Conservation (phyloP, 1,139 yeast species). For the Taphrina betulina region DNA sequence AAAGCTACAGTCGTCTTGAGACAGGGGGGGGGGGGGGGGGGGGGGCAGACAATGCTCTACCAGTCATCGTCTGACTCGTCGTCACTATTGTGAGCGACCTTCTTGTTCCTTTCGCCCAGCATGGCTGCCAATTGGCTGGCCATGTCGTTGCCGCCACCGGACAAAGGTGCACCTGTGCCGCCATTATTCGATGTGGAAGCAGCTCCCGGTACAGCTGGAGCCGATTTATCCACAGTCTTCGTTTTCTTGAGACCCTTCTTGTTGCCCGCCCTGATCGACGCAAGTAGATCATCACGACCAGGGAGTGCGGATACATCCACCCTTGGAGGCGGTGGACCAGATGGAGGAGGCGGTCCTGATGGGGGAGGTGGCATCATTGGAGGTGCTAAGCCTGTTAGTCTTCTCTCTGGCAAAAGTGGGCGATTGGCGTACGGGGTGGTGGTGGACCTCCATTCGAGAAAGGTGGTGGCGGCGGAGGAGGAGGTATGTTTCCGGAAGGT, state of each 20-base stretch:
- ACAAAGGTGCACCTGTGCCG: slow-evolving; percentile 21
- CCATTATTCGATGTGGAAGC: neutral
- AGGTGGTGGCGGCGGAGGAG: slow-evolving; percentile 41
- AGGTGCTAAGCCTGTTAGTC: slow-evolving; percentile 2
- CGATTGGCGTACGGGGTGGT: slow-evolving; percentile 4
- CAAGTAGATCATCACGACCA: slow-evolving; percentile 77
- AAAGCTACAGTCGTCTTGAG: too few relatives aligned
- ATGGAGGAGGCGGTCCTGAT: slow-evolving; percentile 37
- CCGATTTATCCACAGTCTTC: slow-evolving; percentile 62
- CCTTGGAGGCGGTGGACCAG: slow-evolving; percentile 45
- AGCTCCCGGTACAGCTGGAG: slow-evolving; percentile 20
- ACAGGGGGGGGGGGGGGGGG: too few relatives aligned
- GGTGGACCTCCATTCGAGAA: slow-evolving; percentile 8
- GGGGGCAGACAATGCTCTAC: too few relatives aligned
- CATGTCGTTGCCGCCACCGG: slow-evolving; percentile 28
- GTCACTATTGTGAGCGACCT: slow-evolving; percentile 27
- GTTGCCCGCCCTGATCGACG: slow-evolving; percentile 82
- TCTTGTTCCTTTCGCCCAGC: slow-evolving; percentile 25
- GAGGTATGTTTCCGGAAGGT: slow-evolving; percentile 36
- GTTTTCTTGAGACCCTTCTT: slow-evolving; percentile 66
- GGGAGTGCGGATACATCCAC: slow-evolving; percentile 44
- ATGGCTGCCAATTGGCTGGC: slow-evolving; percentile 28
- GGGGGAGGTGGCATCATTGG: slow-evolving; percentile 35
- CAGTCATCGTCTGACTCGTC: slow-evolving; percentile 31
- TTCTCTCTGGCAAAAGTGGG: neutral